Evolutionary conservation across 140 eudicot genomes (phyloP).

Genomic region (Stevia rebaudiana): DNA sequence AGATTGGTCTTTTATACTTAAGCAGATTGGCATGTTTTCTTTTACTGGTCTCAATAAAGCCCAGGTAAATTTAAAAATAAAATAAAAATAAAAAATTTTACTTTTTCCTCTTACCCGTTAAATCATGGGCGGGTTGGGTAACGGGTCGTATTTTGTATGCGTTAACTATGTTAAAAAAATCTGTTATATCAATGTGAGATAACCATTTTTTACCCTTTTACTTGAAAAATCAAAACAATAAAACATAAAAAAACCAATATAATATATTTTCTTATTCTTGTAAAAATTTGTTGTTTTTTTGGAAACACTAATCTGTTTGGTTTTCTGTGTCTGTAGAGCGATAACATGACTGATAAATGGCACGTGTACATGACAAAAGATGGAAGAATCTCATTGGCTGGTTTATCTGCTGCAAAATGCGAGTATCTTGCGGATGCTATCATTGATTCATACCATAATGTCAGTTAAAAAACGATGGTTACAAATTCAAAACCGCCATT

Average conservation of each 20-base stretch:
- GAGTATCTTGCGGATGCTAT: conserved; percentile 99
- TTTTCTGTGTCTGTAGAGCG: conserved; percentile 52
- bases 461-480: conserved; percentile 37
- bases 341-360: conserved; percentile 95
- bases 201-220: not conserved
- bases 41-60: conserved; percentile 89
- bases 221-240: not conserved
- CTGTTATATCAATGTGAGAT: not conserved
- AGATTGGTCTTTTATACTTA: conserved; percentile 90
- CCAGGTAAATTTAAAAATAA: conserved; percentile 61
- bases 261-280: not conserved
- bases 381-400: conserved; percentile 95
- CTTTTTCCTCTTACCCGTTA: not conserved
- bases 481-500: not conserved
- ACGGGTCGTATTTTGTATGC: no score
- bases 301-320: not conserved
- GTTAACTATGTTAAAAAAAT: not conserved
- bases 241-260: not conserved
- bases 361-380: conserved; percentile 98
- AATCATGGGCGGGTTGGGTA: not conserved
- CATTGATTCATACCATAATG: conserved; percentile 85
- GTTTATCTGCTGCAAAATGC: conserved; percentile 91
- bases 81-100: no score
- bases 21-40: conserved; percentile 98
- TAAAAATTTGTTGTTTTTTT: not conserved